A percentile compares a stretch with the other conserved stretches of the same genome.
Conservation (phyloP, 495 filamentous ascomycete genomes). For the Annulohypoxylon nitens region DNA sequence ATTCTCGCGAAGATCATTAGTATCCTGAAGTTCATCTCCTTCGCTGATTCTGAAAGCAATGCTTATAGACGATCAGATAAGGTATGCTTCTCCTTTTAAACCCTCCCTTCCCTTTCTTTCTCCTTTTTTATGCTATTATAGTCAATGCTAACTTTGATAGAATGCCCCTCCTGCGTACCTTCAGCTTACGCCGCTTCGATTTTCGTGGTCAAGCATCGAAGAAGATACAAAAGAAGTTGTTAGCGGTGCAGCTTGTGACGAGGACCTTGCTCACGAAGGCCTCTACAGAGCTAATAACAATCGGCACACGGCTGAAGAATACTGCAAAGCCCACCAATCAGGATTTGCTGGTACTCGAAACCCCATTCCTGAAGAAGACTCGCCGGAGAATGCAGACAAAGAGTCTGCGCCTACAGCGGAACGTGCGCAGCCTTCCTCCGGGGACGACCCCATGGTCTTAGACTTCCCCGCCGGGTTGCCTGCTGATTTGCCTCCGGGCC, state of each 20-base stretch:
- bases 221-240: constrained; percentile 49
- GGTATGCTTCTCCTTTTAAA: constrained; percentile 24
- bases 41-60: constrained; percentile 78
- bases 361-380: constrained; percentile 74
- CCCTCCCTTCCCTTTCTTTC: too few species aligned
- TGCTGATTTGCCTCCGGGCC: constrained; percentile 26
- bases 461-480: constrained; percentile 34
- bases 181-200: constrained; percentile 53
- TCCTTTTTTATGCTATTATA: not conserved
- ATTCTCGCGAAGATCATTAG: constrained; percentile 85
- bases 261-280: constrained; percentile 78
- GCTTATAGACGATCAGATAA: constrained; percentile 73
- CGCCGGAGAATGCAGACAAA: constrained; percentile 41
- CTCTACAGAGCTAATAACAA: constrained; percentile 84
- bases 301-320: constrained; percentile 71
- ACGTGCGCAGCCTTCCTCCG: constrained; percentile 24
- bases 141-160: constrained; percentile 38
- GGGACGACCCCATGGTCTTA: constrained; percentile 48
- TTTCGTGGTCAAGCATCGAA: constrained; percentile 45
- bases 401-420: constrained; percentile 39
- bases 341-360: constrained; percentile 63
- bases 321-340: constrained; percentile 72
- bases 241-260: constrained; percentile 32
- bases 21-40: constrained; percentile 83
- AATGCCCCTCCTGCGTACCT: constrained; percentile 53